Evolutionary conservation across 305 asterid genomes (phyloP).

Genomic region (Solanum hybrid): DNA sequence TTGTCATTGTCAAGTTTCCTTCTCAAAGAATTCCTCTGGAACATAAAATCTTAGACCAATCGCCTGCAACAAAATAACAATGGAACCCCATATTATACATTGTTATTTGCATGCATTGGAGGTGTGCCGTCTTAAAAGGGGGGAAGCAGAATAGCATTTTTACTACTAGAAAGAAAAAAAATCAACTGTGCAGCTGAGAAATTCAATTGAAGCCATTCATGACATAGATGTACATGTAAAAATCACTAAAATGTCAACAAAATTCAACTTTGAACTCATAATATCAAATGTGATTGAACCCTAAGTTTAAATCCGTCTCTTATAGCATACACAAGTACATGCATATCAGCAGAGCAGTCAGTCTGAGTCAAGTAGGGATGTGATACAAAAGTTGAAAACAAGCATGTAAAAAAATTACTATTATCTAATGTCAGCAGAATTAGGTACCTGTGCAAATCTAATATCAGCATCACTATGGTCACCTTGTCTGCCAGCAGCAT

Average conservation of each 20-base stretch:
- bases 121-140: background rate
- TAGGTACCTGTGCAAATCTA: conserved; percentile 75
- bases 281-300: background rate
- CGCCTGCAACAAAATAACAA: conserved; percentile 40
- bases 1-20: conserved; percentile 8
- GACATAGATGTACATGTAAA: background rate
- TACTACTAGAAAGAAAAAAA: too few relatives aligned
- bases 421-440: background rate
- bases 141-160: too few relatives aligned
- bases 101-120: background rate
- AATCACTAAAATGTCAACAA: background rate
- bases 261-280: background rate
- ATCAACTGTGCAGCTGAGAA: too few relatives aligned
- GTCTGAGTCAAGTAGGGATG: background rate
- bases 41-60: conserved; percentile 64
- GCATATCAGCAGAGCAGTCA: background rate
- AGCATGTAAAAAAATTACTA: background rate
- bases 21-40: conserved; percentile 60
- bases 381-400: background rate
- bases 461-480: conserved; percentile 88
- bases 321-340: background rate
- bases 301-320: background rate
- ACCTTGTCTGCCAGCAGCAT: conserved; percentile 85
- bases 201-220: background rate
- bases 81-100: background rate